Evolutionary conservation across 352 stramenopile genomes (phyloP).

Genomic region (Globisporangium okanoganense): DNA sequence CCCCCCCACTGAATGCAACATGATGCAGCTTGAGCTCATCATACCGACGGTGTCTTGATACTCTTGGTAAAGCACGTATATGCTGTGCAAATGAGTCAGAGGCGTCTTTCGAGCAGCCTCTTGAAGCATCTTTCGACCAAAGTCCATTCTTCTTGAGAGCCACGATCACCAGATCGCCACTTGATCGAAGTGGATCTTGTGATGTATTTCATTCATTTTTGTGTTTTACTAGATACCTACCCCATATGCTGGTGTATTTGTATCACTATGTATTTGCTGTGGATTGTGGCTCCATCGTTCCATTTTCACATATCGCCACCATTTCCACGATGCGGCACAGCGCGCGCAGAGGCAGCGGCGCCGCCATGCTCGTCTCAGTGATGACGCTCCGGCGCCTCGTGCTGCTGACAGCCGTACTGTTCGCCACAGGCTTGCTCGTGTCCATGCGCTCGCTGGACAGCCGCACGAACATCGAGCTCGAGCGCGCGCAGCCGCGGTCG

Average conservation of each 20-base stretch:
- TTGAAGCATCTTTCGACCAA: no score
- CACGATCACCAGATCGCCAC: no score
- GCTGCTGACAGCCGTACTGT: background rate
- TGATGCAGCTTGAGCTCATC: no score
- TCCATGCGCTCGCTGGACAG: slow-evolving; percentile 3
- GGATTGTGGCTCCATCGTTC: background rate
- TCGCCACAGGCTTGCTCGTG: background rate
- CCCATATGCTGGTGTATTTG: background rate
- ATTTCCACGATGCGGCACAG: background rate
- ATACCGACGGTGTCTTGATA: no score
- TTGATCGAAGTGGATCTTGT: background rate
- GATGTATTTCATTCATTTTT: background rate
- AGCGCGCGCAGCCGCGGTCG: background rate
- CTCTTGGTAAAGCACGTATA: no score
- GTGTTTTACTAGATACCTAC: background rate
- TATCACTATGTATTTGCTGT: background rate
- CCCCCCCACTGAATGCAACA: no score
- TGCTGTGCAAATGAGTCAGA: no score
- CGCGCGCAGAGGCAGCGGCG: background rate
- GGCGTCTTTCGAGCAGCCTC: no score
- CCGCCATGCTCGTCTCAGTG: background rate
- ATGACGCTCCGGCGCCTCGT: background rate
- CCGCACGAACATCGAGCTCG: background rate
- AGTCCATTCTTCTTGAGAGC: background rate
- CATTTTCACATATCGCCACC: background rate